Evolutionary conservation across 2,329 filamentous ascomycete species (phyloP), one percentile per base, ranked within the genome.

Genomic region (Colletotrichum theobromicola): DNA sequence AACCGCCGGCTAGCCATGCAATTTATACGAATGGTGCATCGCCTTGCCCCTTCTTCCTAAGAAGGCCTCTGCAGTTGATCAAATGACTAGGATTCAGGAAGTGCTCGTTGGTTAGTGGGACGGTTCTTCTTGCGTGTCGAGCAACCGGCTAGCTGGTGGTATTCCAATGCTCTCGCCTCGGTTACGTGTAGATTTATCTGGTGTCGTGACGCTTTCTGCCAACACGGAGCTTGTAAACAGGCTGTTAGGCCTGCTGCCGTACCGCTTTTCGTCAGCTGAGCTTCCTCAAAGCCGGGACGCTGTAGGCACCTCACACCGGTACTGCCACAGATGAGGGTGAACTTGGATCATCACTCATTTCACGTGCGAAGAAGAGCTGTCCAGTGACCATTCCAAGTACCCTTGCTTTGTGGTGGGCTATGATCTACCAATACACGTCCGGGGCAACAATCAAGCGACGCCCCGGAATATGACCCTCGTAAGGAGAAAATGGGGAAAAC

Each of bases 371-470:
- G 2, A 21, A n/a, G 24, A n/a, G 7, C 10, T 3, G 42, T 2
- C n/a, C 10, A 35, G n/a, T 24, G n/a, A 50, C 2, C 42, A 50
- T 50, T 50, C n/a, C 42, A 50, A 50, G 24, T 7, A 34, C 64
- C 50, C 46, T 35, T 67, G 64, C 21, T 42, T 67, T 26, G 21
- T 57, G 16, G 16, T 32, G 65, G 55, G 55, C 55, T 68, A 35
- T 34, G 66, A 63, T 75, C 30, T 75, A 75, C 68, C 34, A 63
- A 72, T 58, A 66, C 57, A 35, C 18, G 21, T 67, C 63, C 46
- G 26, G 18, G 50, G 42, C 15, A 10, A n/a, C 32, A 4, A 26
- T 26, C n/a, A 66, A 30, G 18, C 16, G 28, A 13, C 42, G 61
- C 32, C 10, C 24, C 35, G n/a, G 30, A 34, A 57, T 46, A 12